Evolutionary conservation across 257 asterid genomes (phyloP).

Genomic region (Capsicum chinense): DNA sequence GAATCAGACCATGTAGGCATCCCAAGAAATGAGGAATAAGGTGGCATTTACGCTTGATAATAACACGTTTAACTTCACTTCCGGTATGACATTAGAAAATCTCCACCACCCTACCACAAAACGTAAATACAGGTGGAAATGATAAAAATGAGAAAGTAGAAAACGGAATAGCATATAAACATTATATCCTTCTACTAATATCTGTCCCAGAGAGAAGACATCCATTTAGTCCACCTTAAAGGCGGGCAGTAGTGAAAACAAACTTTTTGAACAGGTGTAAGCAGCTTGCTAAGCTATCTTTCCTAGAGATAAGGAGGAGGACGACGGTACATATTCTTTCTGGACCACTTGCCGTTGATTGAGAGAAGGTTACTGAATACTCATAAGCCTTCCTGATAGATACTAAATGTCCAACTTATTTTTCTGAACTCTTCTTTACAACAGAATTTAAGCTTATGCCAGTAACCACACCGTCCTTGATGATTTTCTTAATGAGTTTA

Average conservation of each 20-base stretch:
- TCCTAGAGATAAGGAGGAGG: neutral
- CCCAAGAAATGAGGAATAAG: neutral
- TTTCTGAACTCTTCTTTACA: neutral
- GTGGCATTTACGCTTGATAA: neutral
- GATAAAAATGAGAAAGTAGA: neutral
- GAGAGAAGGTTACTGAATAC: neutral
- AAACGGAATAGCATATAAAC: neutral
- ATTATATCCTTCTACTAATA: neutral
- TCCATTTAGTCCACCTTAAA: neutral
- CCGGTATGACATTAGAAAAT: neutral
- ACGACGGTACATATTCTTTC: neutral
- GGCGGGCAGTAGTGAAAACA: neutral
- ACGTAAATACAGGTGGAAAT: neutral
- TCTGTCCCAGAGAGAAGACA: neutral
- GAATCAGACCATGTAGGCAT: neutral
- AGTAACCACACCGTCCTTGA: neutral
- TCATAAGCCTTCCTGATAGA: neutral
- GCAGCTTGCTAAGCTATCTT: neutral
- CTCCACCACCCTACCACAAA: neutral
- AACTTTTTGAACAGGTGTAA: neutral
- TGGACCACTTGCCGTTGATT: neutral
- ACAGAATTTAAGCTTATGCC: neutral
- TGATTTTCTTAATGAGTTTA: neutral
- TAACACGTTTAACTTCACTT: neutral
- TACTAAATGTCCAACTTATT: neutral